Evolutionary conservation across 2,329 filamentous ascomycete genomes (phyloP).

Genomic region (Fragosphaeria purpurea): DNA sequence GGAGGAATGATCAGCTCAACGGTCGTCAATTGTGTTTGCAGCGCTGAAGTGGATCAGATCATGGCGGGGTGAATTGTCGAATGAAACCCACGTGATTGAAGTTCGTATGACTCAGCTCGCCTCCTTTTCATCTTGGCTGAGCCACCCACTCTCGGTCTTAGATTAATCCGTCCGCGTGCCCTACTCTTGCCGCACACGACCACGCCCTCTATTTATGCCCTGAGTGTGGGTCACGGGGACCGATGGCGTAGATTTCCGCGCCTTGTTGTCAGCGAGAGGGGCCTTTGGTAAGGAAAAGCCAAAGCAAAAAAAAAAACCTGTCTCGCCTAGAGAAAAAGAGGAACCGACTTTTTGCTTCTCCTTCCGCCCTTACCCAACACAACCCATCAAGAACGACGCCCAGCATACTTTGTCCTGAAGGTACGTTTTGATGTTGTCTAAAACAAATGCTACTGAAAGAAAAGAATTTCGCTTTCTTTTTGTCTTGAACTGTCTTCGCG

Average conservation of each 20-base stretch:
- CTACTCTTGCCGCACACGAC: not conserved
- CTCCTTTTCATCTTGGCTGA: no score
- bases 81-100: no score
- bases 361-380: not conserved
- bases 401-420: conserved; percentile 10
- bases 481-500: not conserved
- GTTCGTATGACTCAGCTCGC: no score
- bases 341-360: not conserved
- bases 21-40: no score
- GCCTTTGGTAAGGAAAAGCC: not conserved
- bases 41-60: no score
- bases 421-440: conserved; percentile 1
- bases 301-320: conserved; percentile 5
- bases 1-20: no score
- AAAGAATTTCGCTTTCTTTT: not conserved
- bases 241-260: not conserved
- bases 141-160: not conserved
- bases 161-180: not conserved
- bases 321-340: not conserved
- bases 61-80: no score
- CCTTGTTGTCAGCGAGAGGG: not conserved
- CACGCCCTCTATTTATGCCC: not conserved
- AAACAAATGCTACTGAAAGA: no score
- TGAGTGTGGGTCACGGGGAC: no score
- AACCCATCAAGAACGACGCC: conserved; percentile 7